Evolutionary conservation across 306 rosid species (phyloP).

Genomic region (Rubus parviflorus): DNA sequence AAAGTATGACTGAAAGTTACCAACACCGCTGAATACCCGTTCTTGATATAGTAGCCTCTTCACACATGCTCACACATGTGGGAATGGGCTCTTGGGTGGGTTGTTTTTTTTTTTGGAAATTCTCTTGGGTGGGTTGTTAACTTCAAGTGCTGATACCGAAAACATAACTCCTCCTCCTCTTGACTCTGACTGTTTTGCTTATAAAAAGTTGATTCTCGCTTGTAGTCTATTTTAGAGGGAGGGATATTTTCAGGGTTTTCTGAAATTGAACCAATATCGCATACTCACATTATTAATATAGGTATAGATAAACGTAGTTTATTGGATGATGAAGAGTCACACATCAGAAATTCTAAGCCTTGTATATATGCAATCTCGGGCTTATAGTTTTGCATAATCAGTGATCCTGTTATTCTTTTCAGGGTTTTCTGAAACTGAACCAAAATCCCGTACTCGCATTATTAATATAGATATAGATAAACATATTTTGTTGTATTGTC

Average conservation of each 20-base stretch:
- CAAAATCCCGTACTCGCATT: neutral
- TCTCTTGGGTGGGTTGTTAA: neutral
- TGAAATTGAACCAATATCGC: neutral
- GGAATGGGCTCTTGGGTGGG: neutral
- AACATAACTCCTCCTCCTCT: neutral
- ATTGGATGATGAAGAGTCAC: neutral
- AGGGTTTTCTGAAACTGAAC: neutral
- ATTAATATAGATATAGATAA: neutral
- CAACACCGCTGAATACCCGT: neutral
- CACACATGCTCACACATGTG: neutral
- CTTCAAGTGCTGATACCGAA: neutral
- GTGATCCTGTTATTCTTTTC: neutral
- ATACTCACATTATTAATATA: neutral
- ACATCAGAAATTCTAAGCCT: neutral
- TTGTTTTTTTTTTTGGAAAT: too few relatives aligned
- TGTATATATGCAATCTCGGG: neutral
- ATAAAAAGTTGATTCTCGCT: neutral
- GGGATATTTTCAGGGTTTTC: neutral
- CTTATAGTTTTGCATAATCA: neutral
- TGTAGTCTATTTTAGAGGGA: neutral
- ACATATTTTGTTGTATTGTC: constrained; percentile 10
- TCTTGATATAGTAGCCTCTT: neutral
- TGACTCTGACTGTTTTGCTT: neutral
- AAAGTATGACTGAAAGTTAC: neutral
- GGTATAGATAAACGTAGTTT: neutral